Evolutionary conservation across 352 stramenopile genomes (phyloP), one percentile per base, ranked within the genome.

Genomic region (Phytophthora podocarpi): DNA sequence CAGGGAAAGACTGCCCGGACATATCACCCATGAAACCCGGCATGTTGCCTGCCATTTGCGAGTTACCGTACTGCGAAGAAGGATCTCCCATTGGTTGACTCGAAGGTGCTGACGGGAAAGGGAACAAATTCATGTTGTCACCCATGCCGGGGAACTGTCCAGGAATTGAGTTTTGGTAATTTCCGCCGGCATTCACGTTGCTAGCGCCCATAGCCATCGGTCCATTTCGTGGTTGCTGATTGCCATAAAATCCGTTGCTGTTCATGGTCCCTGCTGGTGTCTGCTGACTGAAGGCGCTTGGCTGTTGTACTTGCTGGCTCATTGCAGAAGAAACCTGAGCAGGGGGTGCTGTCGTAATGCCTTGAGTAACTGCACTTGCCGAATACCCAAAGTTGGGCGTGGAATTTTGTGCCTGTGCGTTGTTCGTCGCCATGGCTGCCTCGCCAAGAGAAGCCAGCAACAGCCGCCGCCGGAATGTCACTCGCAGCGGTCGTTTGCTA

Each of bases 401-500:
- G 2, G 18, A 18, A 26, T 34, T 59, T 31, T 63, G 57, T 37
- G 21, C 18, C 45, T 50, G 55, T 24, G 34, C 9, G 11, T 28
- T 64, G 18, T 16, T 59, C 23, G 28, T 42, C 11, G 24, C 18
- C 43, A 68, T 40, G 1, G 20, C 39, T 42, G 31, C 6, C 15
- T 32, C 43, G 27, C n/a, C 48, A 28, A 23, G 35, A 45, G 35
- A 31, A 13, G 49, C 5, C 3, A 64, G 32, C n/a, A 63, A 52
- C 32, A 56, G 34, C 16, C 83, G 34, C 16, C 83, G 70, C 27
- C 85, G 72, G 47, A 95, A 93, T 5, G 81, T 92, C 28, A 95
- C 85, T 31, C 72, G 67, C 7, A 95, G 50, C 4, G 87, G 87
- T 0, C 87, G 75, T 41, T 77, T 78, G n/a, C 76, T 74, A 16